Conservation (phyloP, 306 rosid genomes). For the Pueraria montana region DNA sequence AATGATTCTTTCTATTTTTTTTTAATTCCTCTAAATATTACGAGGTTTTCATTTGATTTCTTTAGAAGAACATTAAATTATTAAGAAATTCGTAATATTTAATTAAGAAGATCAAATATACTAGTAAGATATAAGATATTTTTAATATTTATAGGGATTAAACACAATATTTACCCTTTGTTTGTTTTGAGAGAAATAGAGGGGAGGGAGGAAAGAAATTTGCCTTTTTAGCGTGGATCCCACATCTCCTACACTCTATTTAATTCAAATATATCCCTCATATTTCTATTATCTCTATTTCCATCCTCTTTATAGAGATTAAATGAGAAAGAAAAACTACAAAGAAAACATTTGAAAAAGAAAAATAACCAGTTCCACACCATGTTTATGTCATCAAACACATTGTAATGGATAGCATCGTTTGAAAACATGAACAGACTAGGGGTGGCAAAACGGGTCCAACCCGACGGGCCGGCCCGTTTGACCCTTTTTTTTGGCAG, state of each 20-base stretch:
- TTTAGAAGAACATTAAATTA: neutral
- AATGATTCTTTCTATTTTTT: neutral
- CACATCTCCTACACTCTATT: no score
- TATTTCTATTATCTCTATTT: no score
- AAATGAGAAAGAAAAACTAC: neutral
- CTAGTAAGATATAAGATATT: no score
- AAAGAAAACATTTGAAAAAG: neutral
- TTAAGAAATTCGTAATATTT: neutral
- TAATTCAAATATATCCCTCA: no score
- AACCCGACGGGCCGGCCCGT: no score
- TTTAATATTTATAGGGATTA: neutral
- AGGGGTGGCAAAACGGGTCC: no score
- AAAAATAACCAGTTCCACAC: neutral
- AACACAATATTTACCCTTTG: neutral
- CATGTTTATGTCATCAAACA: neutral
- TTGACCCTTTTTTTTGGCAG: no score
- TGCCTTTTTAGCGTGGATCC: no score
- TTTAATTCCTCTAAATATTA: neutral
- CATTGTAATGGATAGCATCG: constrained; percentile 21
- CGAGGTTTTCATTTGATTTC: neutral
- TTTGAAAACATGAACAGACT: neutral
- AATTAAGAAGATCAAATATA: neutral
- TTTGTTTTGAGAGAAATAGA: no score
- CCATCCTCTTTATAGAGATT: neutral
- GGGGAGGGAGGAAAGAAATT: no score